A percentile compares a stretch with the other conserved stretches of the same genome.
Evolutionary conservation across 257 asterid genomes (phyloP).

Genomic region (Capsicum baccatum): DNA sequence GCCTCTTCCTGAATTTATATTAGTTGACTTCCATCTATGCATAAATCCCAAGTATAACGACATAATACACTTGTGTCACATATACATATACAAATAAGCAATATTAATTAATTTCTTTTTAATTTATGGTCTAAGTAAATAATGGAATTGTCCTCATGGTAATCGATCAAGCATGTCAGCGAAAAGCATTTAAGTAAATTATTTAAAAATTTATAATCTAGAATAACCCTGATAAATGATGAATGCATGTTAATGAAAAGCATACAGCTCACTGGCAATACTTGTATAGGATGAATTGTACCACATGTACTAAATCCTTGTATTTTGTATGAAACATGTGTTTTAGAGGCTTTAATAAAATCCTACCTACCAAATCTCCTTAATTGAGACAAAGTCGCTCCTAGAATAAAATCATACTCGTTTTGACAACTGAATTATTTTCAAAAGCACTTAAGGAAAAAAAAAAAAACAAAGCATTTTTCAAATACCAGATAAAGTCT

Average conservation of each 20-base stretch:
- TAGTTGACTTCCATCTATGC: background rate
- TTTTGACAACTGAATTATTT: too few relatives aligned
- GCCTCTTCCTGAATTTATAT: background rate
- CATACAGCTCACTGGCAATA: background rate
- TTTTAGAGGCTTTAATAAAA: background rate
- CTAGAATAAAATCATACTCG: background rate
- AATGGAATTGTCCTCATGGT: background rate
- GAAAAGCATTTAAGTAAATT: too few relatives aligned
- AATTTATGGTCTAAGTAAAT: background rate
- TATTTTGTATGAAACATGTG: constrained; percentile 14
- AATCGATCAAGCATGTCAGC: too few relatives aligned
- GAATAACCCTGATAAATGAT: too few relatives aligned
- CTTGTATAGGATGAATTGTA: background rate
- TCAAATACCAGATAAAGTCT: background rate
- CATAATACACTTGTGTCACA: background rate
- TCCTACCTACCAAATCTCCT: constrained; percentile 36
- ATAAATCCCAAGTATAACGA: background rate
- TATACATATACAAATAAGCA: background rate
- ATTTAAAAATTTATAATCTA: too few relatives aligned
- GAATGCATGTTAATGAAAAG: too few relatives aligned
- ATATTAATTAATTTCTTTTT: background rate
- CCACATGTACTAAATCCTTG: background rate
- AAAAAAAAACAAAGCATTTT: background rate
- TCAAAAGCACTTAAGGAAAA: too few relatives aligned
- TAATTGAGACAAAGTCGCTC: background rate